Conservation (phyloP, 2,329 filamentous ascomycete genomes). For the Ophiocordyceps polyrhachis-furcata region DNA sequence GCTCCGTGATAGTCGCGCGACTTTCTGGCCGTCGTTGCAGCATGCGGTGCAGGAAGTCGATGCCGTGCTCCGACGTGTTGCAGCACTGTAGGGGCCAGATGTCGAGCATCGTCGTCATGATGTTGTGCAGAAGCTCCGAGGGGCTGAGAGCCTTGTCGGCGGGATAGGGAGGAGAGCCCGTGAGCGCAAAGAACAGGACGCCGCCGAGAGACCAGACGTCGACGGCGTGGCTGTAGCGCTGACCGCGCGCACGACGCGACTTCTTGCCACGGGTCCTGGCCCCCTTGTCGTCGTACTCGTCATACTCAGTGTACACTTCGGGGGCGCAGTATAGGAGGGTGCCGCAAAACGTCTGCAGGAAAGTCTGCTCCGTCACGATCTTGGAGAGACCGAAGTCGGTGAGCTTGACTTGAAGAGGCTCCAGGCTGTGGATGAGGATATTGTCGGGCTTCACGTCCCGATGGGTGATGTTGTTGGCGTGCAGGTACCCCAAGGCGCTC, state of each 20-base stretch:
- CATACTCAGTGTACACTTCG: conserved; percentile 71
- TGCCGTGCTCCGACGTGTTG: conserved; percentile 44
- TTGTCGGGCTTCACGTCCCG: conserved; percentile 99
- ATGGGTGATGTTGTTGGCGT: conserved; percentile 78
- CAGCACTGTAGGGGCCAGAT: conserved; percentile 38
- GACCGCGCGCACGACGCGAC: conserved; percentile 34
- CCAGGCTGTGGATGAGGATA: conserved; percentile 58
- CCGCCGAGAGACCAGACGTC: conserved; percentile 95
- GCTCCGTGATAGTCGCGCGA: conserved; percentile 54
- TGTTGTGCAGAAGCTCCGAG: conserved; percentile 61
- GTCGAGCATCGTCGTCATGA: conserved; percentile 64
- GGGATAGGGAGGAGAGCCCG: conserved; percentile 60
- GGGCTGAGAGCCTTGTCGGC: conserved; percentile 60
- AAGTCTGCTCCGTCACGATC: conserved; percentile 78
- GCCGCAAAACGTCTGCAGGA: conserved; percentile 89
- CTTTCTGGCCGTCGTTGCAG: conserved; percentile 60
- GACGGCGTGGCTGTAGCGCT: conserved; percentile 75
- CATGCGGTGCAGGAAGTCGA: conserved; percentile 63
- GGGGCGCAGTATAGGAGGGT: conserved; percentile 92
- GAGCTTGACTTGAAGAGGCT: conserved; percentile 69
- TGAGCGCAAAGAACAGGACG: conserved; percentile 77
- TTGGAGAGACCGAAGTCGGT: conserved; percentile 96
- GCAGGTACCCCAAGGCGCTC: conserved; percentile 69
- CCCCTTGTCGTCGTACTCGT: conserved; percentile 51
- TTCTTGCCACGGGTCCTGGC: conserved; percentile 44